Conservation (phyloP, 176 grass and related monocot species). For the Guadua angustifolia region DNA sequence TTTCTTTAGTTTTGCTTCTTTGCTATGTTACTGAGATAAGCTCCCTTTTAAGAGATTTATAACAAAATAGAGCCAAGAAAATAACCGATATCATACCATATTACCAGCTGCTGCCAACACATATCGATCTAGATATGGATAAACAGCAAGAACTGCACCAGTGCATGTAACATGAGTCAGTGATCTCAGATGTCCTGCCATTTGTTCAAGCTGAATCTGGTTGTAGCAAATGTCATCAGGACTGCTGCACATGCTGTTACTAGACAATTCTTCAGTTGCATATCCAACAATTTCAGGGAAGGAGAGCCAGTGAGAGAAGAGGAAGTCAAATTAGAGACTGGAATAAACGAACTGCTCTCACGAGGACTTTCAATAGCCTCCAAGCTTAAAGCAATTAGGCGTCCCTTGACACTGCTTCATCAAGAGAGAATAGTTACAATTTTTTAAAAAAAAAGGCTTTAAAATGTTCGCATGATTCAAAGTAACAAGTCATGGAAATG, state of each 20-base stretch:
- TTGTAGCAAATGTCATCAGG: slow-evolving; percentile 63
- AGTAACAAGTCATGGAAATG: slow-evolving; percentile 14
- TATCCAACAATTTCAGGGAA: slow-evolving; percentile 75
- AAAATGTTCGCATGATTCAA: not conserved
- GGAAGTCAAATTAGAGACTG: slow-evolving; percentile 67
- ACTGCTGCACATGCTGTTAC: slow-evolving; percentile 71
- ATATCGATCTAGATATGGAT: slow-evolving; percentile 83
- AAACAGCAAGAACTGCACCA: slow-evolving; percentile 91
- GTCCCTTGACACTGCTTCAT: slow-evolving; percentile 78
- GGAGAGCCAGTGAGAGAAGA: slow-evolving; percentile 60
- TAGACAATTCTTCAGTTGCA: slow-evolving; percentile 71
- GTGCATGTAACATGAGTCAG: slow-evolving; percentile 61
- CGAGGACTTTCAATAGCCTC: slow-evolving; percentile 53
- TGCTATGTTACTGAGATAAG: not conserved
- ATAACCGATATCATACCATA: slow-evolving; percentile 62
- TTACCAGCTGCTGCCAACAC: slow-evolving; percentile 95
- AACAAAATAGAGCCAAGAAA: slow-evolving; percentile 29
- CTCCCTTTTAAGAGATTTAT: slow-evolving; percentile 32
- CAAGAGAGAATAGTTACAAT: slow-evolving; percentile 40
- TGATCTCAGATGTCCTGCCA: slow-evolving; percentile 66
- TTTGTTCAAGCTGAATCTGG: slow-evolving; percentile 71
- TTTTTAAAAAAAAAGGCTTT: not conserved
- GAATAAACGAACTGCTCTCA: slow-evolving; percentile 56
- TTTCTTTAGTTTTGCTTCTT: slow-evolving; percentile 17
- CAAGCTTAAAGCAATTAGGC: slow-evolving; percentile 88